Base-by-base conservation (phyloP, 202 grass and related monocot species). In the Schoenoplectus tabernaemontani region DNA sequence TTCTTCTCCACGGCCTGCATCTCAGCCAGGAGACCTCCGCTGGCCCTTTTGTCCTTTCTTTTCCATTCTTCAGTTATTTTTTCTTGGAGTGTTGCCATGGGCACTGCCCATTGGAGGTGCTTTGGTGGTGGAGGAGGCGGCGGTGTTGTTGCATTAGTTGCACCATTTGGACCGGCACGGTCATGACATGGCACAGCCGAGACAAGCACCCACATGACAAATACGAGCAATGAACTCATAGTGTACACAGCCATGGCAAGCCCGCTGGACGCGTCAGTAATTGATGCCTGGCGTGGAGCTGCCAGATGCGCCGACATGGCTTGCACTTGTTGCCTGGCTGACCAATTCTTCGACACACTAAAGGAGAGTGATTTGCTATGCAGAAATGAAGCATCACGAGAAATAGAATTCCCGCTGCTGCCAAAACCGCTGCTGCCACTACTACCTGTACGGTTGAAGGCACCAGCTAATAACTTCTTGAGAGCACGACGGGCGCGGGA, bases 311-410 rank as follows among this genome's bases (percentile, higher is more conserved):
- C 88, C 37, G 88, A 57, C 86, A 93, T 80, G 59, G 82, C 90
- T 82, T 88, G 81, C 75, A 86, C 53, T 68, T 85, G 84, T 60
- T 88, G 85, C 3, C 76, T 82, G 10, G 87, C 57, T 1, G 95
- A 90, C 89, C 89, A 98, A 80, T 92, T 98, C 89, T 56, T 92
- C 10, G 95, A 95, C 4, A 94, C 83, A 64, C 82, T 92, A 16
- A 87, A 57, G 4, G 94, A 97, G 15, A 87, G 83, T 23, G 87
- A 66, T 80, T 65, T 80, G 59, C 78, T 64, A 17, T 46, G 38
- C 4, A 61, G 54, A 60, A 78, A 28, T 0, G 76, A 78, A 60
- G 53, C 38, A 5, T 79, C 77, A 3, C 77, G 77, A 30, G 33
- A 38, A 26, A 61, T 9, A 48, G 59, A 79, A 9, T 20, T 53